These are phyloP conservation scores for Niebla homalea DNA, from an alignment of 495 filamentous ascomycete genomes.

Conservation along the genomic window DNA sequence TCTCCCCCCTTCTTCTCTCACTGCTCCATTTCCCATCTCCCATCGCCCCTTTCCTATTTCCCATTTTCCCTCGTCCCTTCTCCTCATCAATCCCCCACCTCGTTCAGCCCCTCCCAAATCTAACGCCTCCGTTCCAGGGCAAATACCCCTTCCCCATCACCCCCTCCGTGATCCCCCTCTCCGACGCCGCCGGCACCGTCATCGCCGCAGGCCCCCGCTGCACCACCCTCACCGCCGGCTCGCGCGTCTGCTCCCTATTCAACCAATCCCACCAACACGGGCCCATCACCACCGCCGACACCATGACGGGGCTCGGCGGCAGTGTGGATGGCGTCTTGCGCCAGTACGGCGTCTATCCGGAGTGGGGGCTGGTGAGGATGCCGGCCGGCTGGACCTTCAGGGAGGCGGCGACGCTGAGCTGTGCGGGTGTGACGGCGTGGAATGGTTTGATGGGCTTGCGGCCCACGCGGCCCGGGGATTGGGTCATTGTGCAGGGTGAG, in stretches of 20 bases:
- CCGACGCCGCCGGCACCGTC: conserved; percentile 70
- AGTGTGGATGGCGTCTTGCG: conserved; percentile 56
- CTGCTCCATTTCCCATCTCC: too few relatives aligned
- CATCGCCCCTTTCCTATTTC: background rate
- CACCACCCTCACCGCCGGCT: conserved; percentile 51
- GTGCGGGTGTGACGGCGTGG: conserved; percentile 70
- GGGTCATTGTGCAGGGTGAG: conserved; percentile 68
- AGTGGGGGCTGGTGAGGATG: conserved; percentile 53
- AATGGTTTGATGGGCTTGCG: conserved; percentile 63
- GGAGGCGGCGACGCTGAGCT: conserved; percentile 55
- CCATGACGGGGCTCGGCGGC: conserved; percentile 55
- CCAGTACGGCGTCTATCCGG: conserved; percentile 57
- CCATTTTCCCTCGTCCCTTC: background rate
- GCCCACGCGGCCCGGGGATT: conserved; percentile 50
- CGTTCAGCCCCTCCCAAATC: too few relatives aligned
- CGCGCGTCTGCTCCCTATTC: conserved; percentile 64
- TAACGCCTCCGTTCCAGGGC: conserved; percentile 28
- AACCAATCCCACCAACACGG: conserved; percentile 64
- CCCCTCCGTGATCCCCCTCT: conserved; percentile 50
- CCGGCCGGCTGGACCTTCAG: conserved; percentile 47
- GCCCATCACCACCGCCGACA: conserved; percentile 28
- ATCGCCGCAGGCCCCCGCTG: conserved; percentile 55
- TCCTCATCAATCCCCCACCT: too few relatives aligned
- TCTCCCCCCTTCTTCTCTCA: background rate
- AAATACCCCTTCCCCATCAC: conserved; percentile 50